Evolutionary conservation across 2,329 filamentous ascomycete species (phyloP), one percentile per base, ranked within the genome.

Genomic region (Thelonectria discophora): DNA sequence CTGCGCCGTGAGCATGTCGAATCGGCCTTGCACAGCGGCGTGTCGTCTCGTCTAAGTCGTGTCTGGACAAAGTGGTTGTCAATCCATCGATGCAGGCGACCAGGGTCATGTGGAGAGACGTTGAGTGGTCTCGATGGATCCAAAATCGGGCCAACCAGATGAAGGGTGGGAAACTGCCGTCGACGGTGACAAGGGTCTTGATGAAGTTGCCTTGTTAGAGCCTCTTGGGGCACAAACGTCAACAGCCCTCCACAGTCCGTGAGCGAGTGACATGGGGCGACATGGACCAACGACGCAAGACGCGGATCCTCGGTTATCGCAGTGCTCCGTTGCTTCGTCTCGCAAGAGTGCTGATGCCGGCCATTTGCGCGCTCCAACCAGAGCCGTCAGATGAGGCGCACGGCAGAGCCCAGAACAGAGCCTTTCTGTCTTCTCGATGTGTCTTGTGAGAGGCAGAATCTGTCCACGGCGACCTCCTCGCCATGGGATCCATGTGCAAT

Each of bases 221-320:
- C 63, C 60, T 64, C 62, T 48, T 51, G 55, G 21, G 51, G 51
- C 58, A 58, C 50, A 58, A 61, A 58, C 57, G 48, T 51, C 53
- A 49, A 49, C 53, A 43, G 58, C 53, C 53, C 58, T 42, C 52
- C 58, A 60, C 48, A 39, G 30, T 21, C 27, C 43, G 27, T 47
- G 17, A 21, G 27, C 42, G 17, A 21, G 17, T 34, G 48, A 32
- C 40, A 40, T 30, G 42, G 27, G 30, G 32, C 30, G 42, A 43
- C 50, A 59, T 32, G 40, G 34, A 43, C 32, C 50, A 37, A 34
- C 46, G 42, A 56, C 27, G 48, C 40, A 57, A 54, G 45, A 50
- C 58, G 51, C 60, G 62, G 55, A 43, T 57, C 58, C 62, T 71
- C 69, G 69, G 67, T 50, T 70, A 71, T 71, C 69, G 62, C 55